Percentiles rank a stretch among this genome's conserved stretches.
These are phyloP conservation scores for Aspergillus carbonarius DNA, from an alignment of 2,329 filamentous ascomycete genomes.

Conservation along the genomic window DNA sequence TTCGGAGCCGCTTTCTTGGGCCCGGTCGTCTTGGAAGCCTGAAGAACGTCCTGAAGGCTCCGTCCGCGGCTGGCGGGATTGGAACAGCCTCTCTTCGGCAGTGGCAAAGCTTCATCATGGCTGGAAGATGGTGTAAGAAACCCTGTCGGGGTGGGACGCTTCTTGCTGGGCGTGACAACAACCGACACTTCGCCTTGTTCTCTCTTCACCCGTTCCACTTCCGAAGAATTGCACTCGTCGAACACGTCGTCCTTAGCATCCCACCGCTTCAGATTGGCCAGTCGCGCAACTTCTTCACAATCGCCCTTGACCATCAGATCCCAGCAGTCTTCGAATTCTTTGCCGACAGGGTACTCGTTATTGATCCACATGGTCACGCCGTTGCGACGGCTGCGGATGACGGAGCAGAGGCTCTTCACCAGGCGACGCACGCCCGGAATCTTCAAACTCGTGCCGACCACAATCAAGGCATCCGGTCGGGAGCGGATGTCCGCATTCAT, in stretches of 20 bases:
- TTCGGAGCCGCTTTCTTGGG: constrained; percentile 24
- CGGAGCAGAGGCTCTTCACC: constrained; percentile 84
- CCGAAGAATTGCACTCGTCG: constrained; percentile 45
- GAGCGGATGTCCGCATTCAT: constrained; percentile 81
- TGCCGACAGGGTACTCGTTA: constrained; percentile 75
- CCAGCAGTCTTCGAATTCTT: constrained; percentile 89
- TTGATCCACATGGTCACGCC: constrained; percentile 95
- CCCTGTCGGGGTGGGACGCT: constrained; percentile 32
- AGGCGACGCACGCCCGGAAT: constrained; percentile 89
- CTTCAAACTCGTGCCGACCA: constrained; percentile 93
- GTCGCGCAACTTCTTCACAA: constrained; percentile 80
- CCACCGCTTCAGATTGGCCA: constrained; percentile 63
- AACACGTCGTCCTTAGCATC: constrained; percentile 49
- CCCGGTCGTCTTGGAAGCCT: constrained; percentile 11
- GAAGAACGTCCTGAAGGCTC: constrained; percentile 28
- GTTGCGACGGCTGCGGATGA: constrained; percentile 73
- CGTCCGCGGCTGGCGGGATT: constrained; percentile 35
- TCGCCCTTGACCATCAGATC: constrained; percentile 84
- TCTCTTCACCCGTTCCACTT: constrained; percentile 45
- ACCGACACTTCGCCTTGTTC: constrained; percentile 40
- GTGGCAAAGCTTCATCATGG: constrained; percentile 27
- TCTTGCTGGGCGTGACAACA: constrained; percentile 44
- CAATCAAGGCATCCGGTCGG: constrained; percentile 85
- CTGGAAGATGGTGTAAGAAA: constrained; percentile 46
- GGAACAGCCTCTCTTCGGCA: constrained; percentile 22